Evolutionary conservation across 805 yeast species (phyloP).

Genomic region (Ogataea saltuana): DNA sequence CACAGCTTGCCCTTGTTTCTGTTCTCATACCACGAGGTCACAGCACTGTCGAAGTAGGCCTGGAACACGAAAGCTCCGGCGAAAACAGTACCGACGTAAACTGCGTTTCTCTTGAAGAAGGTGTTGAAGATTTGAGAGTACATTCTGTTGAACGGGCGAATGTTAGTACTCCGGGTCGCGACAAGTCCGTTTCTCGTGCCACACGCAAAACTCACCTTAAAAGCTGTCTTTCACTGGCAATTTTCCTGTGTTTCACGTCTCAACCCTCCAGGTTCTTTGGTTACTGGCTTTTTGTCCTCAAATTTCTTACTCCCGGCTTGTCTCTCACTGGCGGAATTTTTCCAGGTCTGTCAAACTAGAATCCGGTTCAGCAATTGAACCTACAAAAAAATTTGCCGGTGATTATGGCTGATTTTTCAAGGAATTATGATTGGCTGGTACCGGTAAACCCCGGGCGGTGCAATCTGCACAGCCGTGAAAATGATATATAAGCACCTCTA

Average conservation of each 20-base stretch:
- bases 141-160: constrained; percentile 10
- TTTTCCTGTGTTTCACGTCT: background rate
- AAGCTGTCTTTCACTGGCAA: background rate
- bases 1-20: constrained; percentile 86
- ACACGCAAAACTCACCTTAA: constrained; percentile 2
- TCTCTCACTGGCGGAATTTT: constrained; percentile 7
- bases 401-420: constrained; percentile 22
- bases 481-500: constrained; percentile 5
- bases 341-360: background rate
- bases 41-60: constrained; percentile 65
- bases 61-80: constrained; percentile 86
- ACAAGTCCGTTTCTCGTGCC: no score
- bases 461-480: constrained; percentile 10
- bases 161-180: constrained; percentile 1
- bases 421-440: constrained; percentile 22
- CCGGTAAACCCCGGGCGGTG: no score
- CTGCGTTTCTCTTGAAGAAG: constrained; percentile 86
- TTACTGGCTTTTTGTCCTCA: background rate
- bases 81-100: constrained; percentile 80
- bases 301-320: constrained; percentile 4
- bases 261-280: no score
- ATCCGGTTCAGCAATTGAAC: no score
- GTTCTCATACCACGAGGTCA: constrained; percentile 69
- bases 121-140: constrained; percentile 58
- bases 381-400: no score